Base-by-base conservation (phyloP, 805 yeast genomes). In the Sugiyamaella valdiviana region DNA sequence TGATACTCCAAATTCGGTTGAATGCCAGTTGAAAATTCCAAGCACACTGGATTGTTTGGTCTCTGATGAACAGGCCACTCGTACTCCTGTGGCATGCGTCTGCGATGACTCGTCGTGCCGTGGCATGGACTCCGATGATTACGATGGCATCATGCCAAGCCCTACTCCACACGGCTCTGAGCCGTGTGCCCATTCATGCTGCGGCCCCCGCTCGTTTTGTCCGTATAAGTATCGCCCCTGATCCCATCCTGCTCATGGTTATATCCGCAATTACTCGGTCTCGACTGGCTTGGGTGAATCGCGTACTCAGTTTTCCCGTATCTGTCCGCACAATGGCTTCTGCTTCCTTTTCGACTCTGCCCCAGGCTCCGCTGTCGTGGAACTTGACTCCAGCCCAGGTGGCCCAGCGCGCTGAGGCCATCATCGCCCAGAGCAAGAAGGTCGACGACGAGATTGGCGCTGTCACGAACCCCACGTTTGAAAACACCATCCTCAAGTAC, bases 401-500 rank as follows among this genome's bases (percentile, higher is more conserved):
- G 44, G 36, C 66, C 6, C 45, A 58, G 2, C 62, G 67, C 35
- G 75, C 84, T 2, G 68, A 75, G 14, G 63, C 65, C 15, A 61
- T 78, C 48, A 71, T 82, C 45, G 61, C 64, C 1, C 66, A 68
- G 24, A 71, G 76, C 17, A 71, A 64, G 41, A 63, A 58, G 2
- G 60, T 80, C 40, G 77, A 79, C 56, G 84, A 86, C 58, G 46
- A 59, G 22, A 68, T 85, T 50, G 86, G 80, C 7, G 56, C 69
- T 1, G 57, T 71, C 14, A 71, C 70, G 7, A 57, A 63, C 14
- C 82, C 88, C 4, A 69, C 82, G 1, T 66, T 83, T 50, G 84
- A 78, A 2, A 72, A 69, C 46, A 77, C 80, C 10, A 72, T 85
- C 48, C 63, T 68, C 45, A 81, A 83, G 14, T 71, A 68, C 50